These are phyloP conservation scores for Blastomyces gilchristii DNA, from an alignment of 2,329 filamentous ascomycete species.

Conservation along the genomic window DNA sequence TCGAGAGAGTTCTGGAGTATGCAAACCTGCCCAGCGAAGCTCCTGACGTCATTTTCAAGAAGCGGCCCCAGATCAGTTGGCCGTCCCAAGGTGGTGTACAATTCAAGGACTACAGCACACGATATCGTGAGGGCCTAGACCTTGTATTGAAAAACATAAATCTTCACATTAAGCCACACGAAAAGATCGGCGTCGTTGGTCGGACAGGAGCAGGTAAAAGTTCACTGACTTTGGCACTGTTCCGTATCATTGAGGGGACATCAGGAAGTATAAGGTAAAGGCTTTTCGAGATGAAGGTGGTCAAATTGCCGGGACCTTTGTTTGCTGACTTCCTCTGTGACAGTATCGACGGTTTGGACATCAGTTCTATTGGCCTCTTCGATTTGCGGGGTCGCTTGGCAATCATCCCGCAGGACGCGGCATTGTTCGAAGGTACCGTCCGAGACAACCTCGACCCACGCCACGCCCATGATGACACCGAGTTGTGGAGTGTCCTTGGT, in stretches of 20 bases:
- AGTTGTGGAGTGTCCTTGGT: slow-evolving; percentile 92
- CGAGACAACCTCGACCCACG: slow-evolving; percentile 93
- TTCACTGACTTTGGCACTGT: slow-evolving; percentile 81
- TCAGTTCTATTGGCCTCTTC: slow-evolving; percentile 76
- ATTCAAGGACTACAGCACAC: slow-evolving; percentile 88
- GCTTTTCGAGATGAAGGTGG: neutral
- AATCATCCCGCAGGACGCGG: slow-evolving; percentile 96
- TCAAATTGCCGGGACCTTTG: neutral
- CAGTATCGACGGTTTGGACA: slow-evolving; percentile 80
- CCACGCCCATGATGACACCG: slow-evolving; percentile 91
- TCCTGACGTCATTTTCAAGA: slow-evolving; percentile 81
- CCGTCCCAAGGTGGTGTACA: slow-evolving; percentile 77
- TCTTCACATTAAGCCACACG: slow-evolving; percentile 84
- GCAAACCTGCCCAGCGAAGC: slow-evolving; percentile 84
- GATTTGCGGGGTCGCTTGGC: slow-evolving; percentile 82
- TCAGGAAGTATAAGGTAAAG: slow-evolving; percentile 59
- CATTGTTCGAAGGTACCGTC: slow-evolving; percentile 85
- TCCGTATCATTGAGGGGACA: slow-evolving; percentile 85
- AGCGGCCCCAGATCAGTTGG: slow-evolving; percentile 81
- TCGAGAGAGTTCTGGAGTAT: slow-evolving; percentile 95
- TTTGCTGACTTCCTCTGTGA: slow-evolving; percentile 15
- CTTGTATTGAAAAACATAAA: slow-evolving; percentile 88
- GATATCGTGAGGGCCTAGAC: slow-evolving; percentile 82
- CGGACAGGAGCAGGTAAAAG: slow-evolving; percentile 95
- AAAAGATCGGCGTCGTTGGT: slow-evolving; percentile 96